phyloP scores from a whole-genome alignment of 1,284 basidiomycete species.

The Agaricales sp. region DNA sequence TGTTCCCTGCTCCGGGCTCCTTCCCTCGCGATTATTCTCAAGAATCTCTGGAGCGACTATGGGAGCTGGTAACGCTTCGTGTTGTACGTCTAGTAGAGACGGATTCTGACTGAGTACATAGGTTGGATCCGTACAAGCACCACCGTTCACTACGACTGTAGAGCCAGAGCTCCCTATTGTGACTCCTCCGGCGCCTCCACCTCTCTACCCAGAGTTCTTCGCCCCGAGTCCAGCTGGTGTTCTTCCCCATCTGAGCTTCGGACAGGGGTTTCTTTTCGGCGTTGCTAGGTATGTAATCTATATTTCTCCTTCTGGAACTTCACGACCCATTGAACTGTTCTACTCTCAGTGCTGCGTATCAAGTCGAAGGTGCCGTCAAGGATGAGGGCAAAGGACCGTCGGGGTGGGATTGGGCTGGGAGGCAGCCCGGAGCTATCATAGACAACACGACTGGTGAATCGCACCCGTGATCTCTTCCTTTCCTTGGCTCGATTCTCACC shows the following conservation, averaged over 20 bases:
- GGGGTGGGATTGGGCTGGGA: slow-evolving; percentile 38
- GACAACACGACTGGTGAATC: slow-evolving; percentile 30
- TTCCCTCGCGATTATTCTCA: slow-evolving; percentile 28
- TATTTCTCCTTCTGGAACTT: neutral
- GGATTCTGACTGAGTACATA: no score
- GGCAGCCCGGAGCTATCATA: slow-evolving; percentile 26
- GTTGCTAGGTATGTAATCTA: slow-evolving; percentile 28
- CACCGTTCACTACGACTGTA: slow-evolving; percentile 34
- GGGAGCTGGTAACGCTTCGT: slow-evolving; percentile 26
- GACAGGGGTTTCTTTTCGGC: slow-evolving; percentile 33
- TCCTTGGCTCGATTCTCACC: neutral
- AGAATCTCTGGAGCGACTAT: slow-evolving; percentile 26
- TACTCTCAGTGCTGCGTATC: slow-evolving; percentile 25
- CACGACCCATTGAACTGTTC: neutral
- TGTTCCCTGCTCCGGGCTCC: slow-evolving; percentile 28
- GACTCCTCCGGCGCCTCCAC: slow-evolving; percentile 31
- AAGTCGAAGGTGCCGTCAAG: slow-evolving; percentile 38
- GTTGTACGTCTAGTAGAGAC: no score
- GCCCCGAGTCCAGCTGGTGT: slow-evolving; percentile 29
- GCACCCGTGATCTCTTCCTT: neutral
- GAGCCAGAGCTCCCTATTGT: slow-evolving; percentile 26
- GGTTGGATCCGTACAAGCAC: slow-evolving; percentile 33
- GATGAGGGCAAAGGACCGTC: slow-evolving; percentile 37
- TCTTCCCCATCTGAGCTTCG: slow-evolving; percentile 28
- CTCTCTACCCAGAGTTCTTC: slow-evolving; percentile 35